Base-by-base conservation (phyloP, 192 early-diverging fungal species). In the Oehlia diaphana region DNA sequence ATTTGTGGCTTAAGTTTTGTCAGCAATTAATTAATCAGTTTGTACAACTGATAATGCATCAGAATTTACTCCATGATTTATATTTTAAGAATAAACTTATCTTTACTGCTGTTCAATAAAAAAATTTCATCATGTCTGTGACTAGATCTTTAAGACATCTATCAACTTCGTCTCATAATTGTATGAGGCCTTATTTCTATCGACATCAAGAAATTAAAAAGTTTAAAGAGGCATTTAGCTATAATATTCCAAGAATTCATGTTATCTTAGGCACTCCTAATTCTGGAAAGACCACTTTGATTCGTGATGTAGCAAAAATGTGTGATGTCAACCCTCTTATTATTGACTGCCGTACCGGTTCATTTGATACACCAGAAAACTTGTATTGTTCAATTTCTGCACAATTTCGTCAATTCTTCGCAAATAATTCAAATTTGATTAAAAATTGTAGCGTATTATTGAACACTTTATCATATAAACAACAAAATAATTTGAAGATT, bases 201-300 rank as follows among this genome's bases (percentile, higher is more conserved):
- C 37, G 37, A 2, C 37, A 37, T 37, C 37, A 37, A 37, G 37
- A 37, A 37, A 37, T 37, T 37, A 37, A 3, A 4, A 37, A 37
- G 12, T 74, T 58, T 39, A 74, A 14, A 35, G 33, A 74, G 33
- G 61, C 9, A 33, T 74, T 74, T 9, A 39, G 9, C 23, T 31
- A 19, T 49, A 10, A 23, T 35, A 3, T 21, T 53, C 72, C 72
- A 49, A 53, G 72, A 73, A 14, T 74, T 74, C 73, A 74, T 23
- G 61, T 62, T 31, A 16, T 74, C 53, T 42, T 74, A 62, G 50
- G 73, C 14, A 58, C 49, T 42, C 73, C 73, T 14, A 74, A 35
- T 31, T 26, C 47, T 61, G 73, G 73, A 31, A 28, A 74, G 63
- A 74, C 50, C n/a, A n/a, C 50, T 62, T 74, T 74, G 61, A 33